Conservation (phyloP, 495 filamentous ascomycete species). For the Tuber borchii region DNA sequence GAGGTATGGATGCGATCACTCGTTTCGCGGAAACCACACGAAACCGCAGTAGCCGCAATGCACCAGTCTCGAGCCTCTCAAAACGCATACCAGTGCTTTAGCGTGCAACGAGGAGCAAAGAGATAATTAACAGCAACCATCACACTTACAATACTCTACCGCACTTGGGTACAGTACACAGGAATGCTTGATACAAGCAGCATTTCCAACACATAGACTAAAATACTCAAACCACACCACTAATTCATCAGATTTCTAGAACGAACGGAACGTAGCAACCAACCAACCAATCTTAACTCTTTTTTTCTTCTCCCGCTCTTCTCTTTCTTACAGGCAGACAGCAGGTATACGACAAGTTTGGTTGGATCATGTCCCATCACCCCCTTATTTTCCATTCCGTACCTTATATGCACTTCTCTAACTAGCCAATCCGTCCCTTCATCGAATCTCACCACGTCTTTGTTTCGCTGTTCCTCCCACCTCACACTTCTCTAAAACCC, state of each 20-base stretch:
- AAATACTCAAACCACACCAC: neutral
- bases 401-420: slow-evolving; percentile 5
- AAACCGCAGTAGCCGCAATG: neutral
- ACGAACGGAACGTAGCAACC: neutral
- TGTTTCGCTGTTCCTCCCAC: slow-evolving; percentile 1
- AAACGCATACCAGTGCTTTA: neutral
- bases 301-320: neutral
- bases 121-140: neutral
- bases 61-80: neutral
- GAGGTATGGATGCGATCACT: slow-evolving; percentile 1
- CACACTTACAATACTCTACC: neutral
- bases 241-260: neutral
- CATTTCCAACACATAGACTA: neutral
- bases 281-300: neutral
- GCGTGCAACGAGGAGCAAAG: neutral
- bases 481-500: neutral
- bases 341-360: neutral
- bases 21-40: slow-evolving; percentile 3
- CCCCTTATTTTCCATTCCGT: slow-evolving; percentile 1
- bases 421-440: neutral
- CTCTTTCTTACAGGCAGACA: neutral
- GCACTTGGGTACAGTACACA: neutral
- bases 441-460: slow-evolving; percentile 4
- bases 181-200: neutral
- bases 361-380: neutral